A percentile compares a stretch with the other conserved stretches of the same genome.
These are phyloP conservation scores for Aureobasidium sp. DNA, from an alignment of 2,329 filamentous ascomycete species.

Conservation along the genomic window DNA sequence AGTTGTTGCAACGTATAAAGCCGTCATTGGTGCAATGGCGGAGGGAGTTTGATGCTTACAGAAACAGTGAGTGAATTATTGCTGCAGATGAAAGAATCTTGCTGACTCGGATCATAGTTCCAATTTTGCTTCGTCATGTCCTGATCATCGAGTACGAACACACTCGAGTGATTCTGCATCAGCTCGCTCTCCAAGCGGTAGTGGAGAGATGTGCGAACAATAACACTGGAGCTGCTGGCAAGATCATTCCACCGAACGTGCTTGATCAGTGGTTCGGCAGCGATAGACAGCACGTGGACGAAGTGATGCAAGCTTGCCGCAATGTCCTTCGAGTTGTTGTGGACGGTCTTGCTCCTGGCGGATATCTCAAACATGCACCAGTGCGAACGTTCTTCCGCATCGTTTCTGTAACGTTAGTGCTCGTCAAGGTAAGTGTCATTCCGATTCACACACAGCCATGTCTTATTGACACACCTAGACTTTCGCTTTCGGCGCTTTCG, in stretches of 20 bases:
- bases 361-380: slow-evolving; percentile 73
- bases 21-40: slow-evolving; percentile 74
- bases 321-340: slow-evolving; percentile 72
- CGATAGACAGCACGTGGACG: slow-evolving; percentile 55
- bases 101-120: slow-evolving; percentile 34
- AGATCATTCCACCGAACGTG: slow-evolving; percentile 39
- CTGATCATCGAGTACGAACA: slow-evolving; percentile 94
- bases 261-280: slow-evolving; percentile 47
- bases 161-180: slow-evolving; percentile 89
- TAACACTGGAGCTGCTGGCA: slow-evolving; percentile 30
- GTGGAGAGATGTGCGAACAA: slow-evolving; percentile 78
- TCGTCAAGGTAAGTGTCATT: slow-evolving; percentile 52
- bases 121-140: slow-evolving; percentile 60
- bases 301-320: slow-evolving; percentile 70
- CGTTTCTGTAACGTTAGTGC: slow-evolving; percentile 76
- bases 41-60: slow-evolving; percentile 71
- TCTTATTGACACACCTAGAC: slow-evolving; percentile 42
- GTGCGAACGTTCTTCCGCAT: slow-evolving; percentile 83
- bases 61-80: slow-evolving; percentile 32
- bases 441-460: background rate
- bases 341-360: slow-evolving; percentile 64
- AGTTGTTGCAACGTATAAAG: slow-evolving; percentile 72
- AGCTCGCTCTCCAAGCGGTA: slow-evolving; percentile 85
- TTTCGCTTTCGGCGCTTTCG: slow-evolving; percentile 71
- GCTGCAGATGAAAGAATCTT: slow-evolving; percentile 20